These are phyloP conservation scores for Adansonia rubrostipa DNA, from an alignment of 441 rosid species.

Conservation along the genomic window DNA sequence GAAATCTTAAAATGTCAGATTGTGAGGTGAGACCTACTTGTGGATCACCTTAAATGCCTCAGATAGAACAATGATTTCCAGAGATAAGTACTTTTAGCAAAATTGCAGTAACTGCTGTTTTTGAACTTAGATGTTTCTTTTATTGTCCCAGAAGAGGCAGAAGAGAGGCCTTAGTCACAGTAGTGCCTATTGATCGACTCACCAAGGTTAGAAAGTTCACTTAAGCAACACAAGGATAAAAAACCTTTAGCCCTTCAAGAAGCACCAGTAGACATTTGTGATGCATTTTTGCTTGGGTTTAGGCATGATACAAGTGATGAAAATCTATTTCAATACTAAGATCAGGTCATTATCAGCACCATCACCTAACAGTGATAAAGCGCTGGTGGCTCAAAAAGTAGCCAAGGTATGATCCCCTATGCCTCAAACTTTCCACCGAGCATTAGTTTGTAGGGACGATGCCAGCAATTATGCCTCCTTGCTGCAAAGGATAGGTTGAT, in stretches of 20 bases:
- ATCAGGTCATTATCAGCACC: background rate
- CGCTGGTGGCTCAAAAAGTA: background rate
- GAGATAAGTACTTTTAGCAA: background rate
- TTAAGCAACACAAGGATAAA: constrained; percentile 8
- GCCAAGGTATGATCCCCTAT: background rate
- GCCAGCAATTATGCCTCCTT: background rate
- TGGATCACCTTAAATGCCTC: background rate
- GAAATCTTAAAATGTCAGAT: background rate
- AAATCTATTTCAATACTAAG: constrained; percentile 13
- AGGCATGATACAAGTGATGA: constrained; percentile 1
- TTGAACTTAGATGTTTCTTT: constrained; percentile 7
- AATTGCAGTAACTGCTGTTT: constrained; percentile 9
- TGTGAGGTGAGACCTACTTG: background rate
- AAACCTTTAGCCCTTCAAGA: constrained; percentile 11
- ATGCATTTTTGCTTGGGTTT: background rate
- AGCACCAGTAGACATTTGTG: background rate
- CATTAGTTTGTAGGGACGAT: background rate
- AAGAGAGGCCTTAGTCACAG: background rate
- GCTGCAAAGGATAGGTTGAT: background rate
- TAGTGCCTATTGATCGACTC: background rate
- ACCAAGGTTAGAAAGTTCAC: background rate
- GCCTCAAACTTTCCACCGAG: background rate
- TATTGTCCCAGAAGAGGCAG: background rate
- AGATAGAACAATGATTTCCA: background rate
- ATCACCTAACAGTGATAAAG: constrained; percentile 1